A percentile compares a stretch with the other conserved stretches of the same genome.
Evolutionary conservation across 257 asterid genomes (phyloP).

Genomic region (Hygrophila difformis): DNA sequence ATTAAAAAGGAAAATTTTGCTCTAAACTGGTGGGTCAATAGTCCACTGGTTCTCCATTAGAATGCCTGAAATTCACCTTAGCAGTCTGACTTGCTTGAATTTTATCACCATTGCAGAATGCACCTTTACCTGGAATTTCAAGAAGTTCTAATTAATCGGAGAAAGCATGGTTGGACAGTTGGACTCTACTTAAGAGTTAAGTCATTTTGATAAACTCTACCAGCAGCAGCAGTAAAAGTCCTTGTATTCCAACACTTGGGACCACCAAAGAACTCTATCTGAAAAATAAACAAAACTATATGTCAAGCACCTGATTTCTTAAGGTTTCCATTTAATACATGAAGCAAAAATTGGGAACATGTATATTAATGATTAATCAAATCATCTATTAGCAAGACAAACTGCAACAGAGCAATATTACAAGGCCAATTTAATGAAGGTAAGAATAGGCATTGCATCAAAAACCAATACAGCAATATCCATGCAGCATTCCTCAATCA

Average conservation of each 20-base stretch:
- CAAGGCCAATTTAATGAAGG: neutral
- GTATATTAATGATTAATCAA: too few species aligned
- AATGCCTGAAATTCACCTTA: conserved; percentile 39
- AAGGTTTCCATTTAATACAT: too few species aligned
- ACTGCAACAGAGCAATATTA: neutral
- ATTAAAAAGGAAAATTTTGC: neutral
- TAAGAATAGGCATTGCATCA: too few species aligned
- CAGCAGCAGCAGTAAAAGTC: conserved; percentile 94
- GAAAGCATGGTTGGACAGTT: neutral
- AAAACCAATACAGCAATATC: too few species aligned
- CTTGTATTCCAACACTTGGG: conserved; percentile 97
- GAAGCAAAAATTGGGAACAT: too few species aligned
- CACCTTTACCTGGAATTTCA: conserved; percentile 66
- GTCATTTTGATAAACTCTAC: conserved; percentile 25
- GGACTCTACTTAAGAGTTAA: neutral
- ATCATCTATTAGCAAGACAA: too few species aligned
- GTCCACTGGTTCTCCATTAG: conserved; percentile 4
- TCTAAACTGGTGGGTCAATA: too few species aligned
- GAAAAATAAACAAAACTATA: conserved; percentile 17
- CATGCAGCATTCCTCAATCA: too few species aligned
- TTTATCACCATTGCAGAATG: conserved; percentile 81
- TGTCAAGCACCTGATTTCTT: conserved; percentile 12
- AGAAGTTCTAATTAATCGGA: conserved; percentile 6
- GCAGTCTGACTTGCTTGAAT: conserved; percentile 76
- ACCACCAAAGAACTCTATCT: conserved; percentile 99